A percentile compares a stretch with the other conserved stretches of the same genome.
These are phyloP conservation scores for Russula virescens DNA, from an alignment of 768 basidiomycete species.

Conservation along the genomic window DNA sequence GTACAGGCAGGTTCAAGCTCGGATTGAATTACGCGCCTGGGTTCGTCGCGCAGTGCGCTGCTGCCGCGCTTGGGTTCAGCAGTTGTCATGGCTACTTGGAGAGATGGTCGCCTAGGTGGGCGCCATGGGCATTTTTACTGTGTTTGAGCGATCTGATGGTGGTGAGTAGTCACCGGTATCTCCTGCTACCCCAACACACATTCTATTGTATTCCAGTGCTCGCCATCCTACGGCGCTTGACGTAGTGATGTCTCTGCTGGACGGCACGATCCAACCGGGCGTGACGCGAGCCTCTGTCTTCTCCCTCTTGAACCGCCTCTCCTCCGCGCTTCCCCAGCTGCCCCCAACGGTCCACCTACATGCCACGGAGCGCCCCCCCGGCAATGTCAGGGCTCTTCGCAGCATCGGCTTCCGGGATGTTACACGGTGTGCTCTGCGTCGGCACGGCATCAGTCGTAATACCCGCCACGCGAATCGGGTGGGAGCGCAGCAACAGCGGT, in stretches of 20 bases:
- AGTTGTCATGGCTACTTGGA: slow-evolving; percentile 45
- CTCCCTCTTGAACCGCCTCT: slow-evolving; percentile 51
- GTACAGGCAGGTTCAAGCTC: too few relatives aligned
- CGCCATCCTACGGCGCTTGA: slow-evolving; percentile 47
- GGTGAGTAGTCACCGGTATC: slow-evolving; percentile 17
- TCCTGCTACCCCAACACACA: not conserved
- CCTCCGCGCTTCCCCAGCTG: slow-evolving; percentile 32
- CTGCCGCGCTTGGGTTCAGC: slow-evolving; percentile 41
- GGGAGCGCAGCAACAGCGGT: slow-evolving; percentile 36
- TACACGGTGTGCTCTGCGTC: slow-evolving; percentile 80
- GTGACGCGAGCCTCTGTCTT: slow-evolving; percentile 89
- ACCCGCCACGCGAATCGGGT: slow-evolving; percentile 68
- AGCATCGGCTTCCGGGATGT: slow-evolving; percentile 47
- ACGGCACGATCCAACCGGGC: slow-evolving; percentile 89
- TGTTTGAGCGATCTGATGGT: slow-evolving; percentile 39
- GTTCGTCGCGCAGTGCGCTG: slow-evolving; percentile 40
- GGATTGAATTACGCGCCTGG: slow-evolving; percentile 30
- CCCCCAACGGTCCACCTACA: slow-evolving; percentile 40
- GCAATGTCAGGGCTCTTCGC: slow-evolving; percentile 40
- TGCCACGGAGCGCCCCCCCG: slow-evolving; percentile 41
- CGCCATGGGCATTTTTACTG: slow-evolving; percentile 48
- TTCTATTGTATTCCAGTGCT: not conserved
- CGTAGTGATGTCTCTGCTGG: slow-evolving; percentile 81
- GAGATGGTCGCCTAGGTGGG: slow-evolving; percentile 34
- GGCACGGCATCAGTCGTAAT: slow-evolving; percentile 81